Evolutionary conservation across 768 basidiomycete species (phyloP), one percentile per base, ranked within the genome.

Genomic region (Boletus insuetus): DNA sequence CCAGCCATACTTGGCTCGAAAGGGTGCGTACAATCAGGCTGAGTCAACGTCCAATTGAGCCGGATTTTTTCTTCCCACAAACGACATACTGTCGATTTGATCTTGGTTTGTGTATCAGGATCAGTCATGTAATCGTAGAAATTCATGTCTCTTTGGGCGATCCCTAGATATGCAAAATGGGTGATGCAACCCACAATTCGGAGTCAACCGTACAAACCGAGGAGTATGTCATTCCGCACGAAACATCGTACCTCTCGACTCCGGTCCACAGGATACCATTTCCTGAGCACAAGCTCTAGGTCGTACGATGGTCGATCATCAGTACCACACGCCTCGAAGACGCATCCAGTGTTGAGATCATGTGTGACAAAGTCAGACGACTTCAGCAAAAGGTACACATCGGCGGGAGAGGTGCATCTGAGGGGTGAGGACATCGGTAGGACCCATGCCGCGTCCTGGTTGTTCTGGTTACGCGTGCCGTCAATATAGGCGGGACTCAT

Each of bases 161-260:
- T 86, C 17, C 83, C 93, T 96, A 64, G 7, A 17, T 20, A 48
- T 31, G 37, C 6, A 12, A 41, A 20, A 42, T 58, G 17, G 31
- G 26, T 40, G 12, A 56, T n/a, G 44, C 7, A 16, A 42, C 10
- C 9, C 32, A 8, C 0, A 3, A 44, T 10, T 49, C 14, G 17
- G 7, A 53, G 11, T 22, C 7, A 20, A 51, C 10, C 37, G 32
- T 13, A 66, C 63, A 38, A 45, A 94, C 95, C 96, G 20, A 97
- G 62, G 7, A 98, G 74, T 2, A 61, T 70, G 51, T 85, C 79
- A 11, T 84, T 74, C 31, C 91, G 78, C 9, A 98, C 92, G 66
- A 98, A 98, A 75, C 95, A 96, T 19, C 96, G 78, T 48, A 97
- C 71, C 70, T 98, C 95, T 46, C 94, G 81, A 57, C 89, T 84